phyloP scores from a whole-genome alignment of 345 rosid species.

The Lumnitzera racemosa region DNA sequence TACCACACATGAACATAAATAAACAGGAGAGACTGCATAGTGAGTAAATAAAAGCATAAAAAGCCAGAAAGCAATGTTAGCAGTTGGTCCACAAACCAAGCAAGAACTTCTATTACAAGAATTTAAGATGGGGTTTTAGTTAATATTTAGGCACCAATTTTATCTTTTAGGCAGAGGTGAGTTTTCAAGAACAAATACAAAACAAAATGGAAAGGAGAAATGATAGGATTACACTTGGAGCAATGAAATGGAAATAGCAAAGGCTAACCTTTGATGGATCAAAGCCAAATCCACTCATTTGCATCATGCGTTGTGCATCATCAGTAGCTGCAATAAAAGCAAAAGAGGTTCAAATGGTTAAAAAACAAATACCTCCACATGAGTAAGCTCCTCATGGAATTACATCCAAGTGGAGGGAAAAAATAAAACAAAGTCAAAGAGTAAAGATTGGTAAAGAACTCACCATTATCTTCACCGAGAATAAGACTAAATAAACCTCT shows the following conservation, averaged over 20 bases:
- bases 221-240: too few species aligned
- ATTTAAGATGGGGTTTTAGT: too few species aligned
- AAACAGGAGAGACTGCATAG: too few species aligned
- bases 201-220: not conserved
- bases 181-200: not conserved
- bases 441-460: conserved; percentile 9
- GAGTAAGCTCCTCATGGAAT: conserved; percentile 18
- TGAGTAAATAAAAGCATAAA: too few species aligned
- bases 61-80: too few species aligned
- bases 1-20: too few species aligned
- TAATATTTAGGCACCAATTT: too few species aligned
- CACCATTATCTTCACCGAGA: conserved; percentile 99
- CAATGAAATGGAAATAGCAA: not conserved
- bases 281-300: conserved; percentile 96
- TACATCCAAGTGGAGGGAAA: not conserved
- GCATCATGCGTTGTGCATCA: conserved; percentile 96
- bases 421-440: conserved; percentile 1
- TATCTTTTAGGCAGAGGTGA: not conserved
- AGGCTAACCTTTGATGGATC: conserved; percentile 70
- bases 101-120: too few species aligned
- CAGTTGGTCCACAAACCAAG: too few species aligned
- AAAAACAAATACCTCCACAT: not conserved
- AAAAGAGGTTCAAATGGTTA: not conserved
- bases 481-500: conserved; percentile 97
- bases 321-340: conserved; percentile 54